Evolutionary conservation across 495 filamentous ascomycete species (phyloP), one percentile per base, ranked within the genome.

Genomic region (Neurospora sublineolata): DNA sequence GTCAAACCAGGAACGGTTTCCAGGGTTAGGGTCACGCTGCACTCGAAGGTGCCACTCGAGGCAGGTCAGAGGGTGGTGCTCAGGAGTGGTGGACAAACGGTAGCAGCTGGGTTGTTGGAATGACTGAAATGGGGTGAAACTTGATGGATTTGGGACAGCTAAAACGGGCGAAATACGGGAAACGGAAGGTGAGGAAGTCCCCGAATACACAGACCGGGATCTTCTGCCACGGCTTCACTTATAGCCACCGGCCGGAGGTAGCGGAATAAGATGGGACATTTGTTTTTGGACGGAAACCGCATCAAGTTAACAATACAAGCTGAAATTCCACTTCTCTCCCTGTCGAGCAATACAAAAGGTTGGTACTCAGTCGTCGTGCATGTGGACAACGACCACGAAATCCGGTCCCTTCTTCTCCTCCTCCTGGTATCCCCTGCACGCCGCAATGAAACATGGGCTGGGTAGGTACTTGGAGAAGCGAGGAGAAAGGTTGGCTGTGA

Each of bases 21-120:
- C 89, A 72, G 83, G 69, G 77, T 85, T 10, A 84, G 87, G 75
- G 89, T 99, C 9, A 89, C 90, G 80, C 81, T 97, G 83, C 89
- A 91, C 41, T 83, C 85, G 27, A 88, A 89, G 69, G 89, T 94
- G 70, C 94, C 94, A 20, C 77, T 97, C 38, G 94, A 97, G 80
- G 85, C 84, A 3, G 91, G 91, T 2, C 89, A 87, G 44, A 85
- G 91, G 76, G 87, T 98, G 68, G 90, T 98, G n/a, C 79, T 99
- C 41, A 84, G 95, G 70, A 88, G 86, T 69, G 89, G 87, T 68
- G 94, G 94, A 7, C 85, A 91, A 69, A 97, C 94, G 37, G 84
- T 97, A 42, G 94, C 93, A 7, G 94, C 94, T 38, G 94, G 94
- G 27, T 83, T 97, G 73, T 79, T 97, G 72, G 93, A 95, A 78